A percentile compares a stretch with the other conserved stretches of the same genome.
Conservation (phyloP, 371 early-diverging fungal genomes). For the Lichtheimia hyalospora region DNA sequence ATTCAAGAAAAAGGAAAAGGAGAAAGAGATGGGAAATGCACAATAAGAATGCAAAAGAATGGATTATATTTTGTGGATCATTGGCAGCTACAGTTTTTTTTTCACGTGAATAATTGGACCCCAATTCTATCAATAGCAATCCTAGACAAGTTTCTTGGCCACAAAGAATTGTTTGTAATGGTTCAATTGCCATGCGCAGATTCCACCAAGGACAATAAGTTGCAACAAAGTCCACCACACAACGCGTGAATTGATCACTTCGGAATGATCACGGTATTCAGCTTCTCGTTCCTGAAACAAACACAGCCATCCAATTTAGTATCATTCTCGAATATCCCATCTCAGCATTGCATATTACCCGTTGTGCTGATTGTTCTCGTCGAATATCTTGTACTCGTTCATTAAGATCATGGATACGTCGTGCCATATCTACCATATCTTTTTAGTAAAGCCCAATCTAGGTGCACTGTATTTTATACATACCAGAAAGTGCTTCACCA, state of each 20-base stretch:
- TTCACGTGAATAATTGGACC: neutral
- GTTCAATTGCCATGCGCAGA: slow-evolving; percentile 91
- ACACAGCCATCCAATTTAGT: neutral
- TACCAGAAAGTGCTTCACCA: slow-evolving; percentile 58
- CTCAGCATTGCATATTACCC: slow-evolving; percentile 47
- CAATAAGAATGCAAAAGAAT: neutral
- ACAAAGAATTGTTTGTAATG: slow-evolving; percentile 91
- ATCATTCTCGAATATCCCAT: neutral
- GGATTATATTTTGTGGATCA: neutral
- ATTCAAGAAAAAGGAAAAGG: neutral
- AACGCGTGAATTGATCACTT: slow-evolving; percentile 80
- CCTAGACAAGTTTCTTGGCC: slow-evolving; percentile 90
- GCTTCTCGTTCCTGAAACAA: slow-evolving; percentile 74
- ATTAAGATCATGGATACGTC: slow-evolving; percentile 79
- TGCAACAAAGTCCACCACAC: slow-evolving; percentile 91
- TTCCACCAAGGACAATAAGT: slow-evolving; percentile 73
- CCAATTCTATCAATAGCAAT: too few species aligned
- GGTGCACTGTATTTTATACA: slow-evolving; percentile 20
- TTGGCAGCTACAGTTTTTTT: neutral
- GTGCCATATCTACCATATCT: slow-evolving; percentile 56
- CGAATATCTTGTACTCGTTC: slow-evolving; percentile 80
- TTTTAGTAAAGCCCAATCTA: neutral
- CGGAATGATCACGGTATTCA: slow-evolving; percentile 86
- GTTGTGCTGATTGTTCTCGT: slow-evolving; percentile 87
- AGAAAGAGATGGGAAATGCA: neutral